Conservation (phyloP, 2,329 filamentous ascomycete species). For the Xylaria sp. region DNA sequence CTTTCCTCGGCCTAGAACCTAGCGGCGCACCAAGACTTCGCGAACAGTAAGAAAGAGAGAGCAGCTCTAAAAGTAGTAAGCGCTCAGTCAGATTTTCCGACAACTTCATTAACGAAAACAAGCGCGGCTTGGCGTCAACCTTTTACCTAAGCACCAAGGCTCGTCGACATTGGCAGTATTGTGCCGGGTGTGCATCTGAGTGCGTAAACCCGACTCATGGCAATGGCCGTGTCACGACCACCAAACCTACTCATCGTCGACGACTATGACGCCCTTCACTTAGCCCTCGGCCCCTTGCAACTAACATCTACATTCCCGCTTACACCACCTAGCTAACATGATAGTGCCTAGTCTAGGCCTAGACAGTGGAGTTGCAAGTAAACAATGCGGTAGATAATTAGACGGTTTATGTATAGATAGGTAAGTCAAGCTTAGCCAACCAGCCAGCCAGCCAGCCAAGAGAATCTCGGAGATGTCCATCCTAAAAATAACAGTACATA, state of each 20-base stretch:
- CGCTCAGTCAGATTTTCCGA: not conserved
- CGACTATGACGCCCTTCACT: not conserved
- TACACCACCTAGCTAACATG: too few species aligned
- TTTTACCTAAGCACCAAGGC: not conserved
- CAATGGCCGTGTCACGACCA: not conserved
- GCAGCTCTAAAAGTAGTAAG: slow-evolving; percentile 23
- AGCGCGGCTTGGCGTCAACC: not conserved
- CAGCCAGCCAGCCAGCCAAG: not conserved
- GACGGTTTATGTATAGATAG: not conserved
- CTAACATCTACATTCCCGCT: too few species aligned
- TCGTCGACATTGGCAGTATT: not conserved
- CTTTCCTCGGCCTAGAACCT: not conserved
- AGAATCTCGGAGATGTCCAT: slow-evolving; percentile 7
- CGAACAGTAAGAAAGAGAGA: slow-evolving; percentile 28
- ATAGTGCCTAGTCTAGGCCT: not conserved
- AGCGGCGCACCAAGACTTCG: not conserved
- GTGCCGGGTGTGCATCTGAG: not conserved
- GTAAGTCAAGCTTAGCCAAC: too few species aligned
- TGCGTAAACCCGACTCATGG: too few species aligned
- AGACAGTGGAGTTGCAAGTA: not conserved
- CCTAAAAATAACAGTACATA: slow-evolving; percentile 29
- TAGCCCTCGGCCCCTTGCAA: not conserved
- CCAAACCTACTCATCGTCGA: not conserved
- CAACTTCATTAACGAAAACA: not conserved
- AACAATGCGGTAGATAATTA: too few species aligned